These are phyloP conservation scores for Emergomyces orientalis DNA, from an alignment of 2,329 filamentous ascomycete genomes.

Conservation along the genomic window DNA sequence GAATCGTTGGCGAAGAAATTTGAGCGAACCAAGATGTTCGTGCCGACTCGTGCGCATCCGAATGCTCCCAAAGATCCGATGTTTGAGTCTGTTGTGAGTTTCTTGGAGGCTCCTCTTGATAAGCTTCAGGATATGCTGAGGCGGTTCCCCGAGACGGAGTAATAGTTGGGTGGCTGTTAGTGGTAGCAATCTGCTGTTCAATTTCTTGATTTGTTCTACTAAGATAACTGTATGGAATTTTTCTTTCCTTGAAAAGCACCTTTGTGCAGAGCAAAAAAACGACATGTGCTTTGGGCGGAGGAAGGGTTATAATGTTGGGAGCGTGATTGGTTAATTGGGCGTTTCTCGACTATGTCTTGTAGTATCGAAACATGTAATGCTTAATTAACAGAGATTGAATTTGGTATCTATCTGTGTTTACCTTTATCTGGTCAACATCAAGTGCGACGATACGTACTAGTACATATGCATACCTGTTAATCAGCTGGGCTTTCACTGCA, in stretches of 20 bases:
- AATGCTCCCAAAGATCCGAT: constrained; percentile 42
- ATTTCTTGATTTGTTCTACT: not conserved
- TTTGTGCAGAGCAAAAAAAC: not conserved
- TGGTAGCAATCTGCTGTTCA: not conserved
- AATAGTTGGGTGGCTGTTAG: not conserved
- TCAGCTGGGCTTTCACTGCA: not conserved
- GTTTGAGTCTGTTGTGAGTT: constrained; percentile 46
- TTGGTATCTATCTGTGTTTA: not conserved
- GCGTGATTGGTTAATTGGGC: not conserved
- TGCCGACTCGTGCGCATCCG: constrained; percentile 44
- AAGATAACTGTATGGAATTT: not conserved
- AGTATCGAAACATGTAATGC: not conserved
- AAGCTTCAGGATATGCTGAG: constrained; percentile 45
- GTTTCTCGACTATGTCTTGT: not conserved
- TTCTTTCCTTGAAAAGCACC: not conserved
- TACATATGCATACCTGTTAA: not conserved
- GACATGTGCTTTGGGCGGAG: not conserved
- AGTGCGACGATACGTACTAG: no score
- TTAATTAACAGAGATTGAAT: not conserved
- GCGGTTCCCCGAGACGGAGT: constrained; percentile 37
- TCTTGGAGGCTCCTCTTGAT: constrained; percentile 49
- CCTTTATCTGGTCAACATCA: no score
- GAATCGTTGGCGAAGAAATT: constrained; percentile 37
- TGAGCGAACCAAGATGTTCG: constrained; percentile 43
- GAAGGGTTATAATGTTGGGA: not conserved